Conservation (phyloP, 345 rosid species). For the Hibiscus trionum region DNA sequence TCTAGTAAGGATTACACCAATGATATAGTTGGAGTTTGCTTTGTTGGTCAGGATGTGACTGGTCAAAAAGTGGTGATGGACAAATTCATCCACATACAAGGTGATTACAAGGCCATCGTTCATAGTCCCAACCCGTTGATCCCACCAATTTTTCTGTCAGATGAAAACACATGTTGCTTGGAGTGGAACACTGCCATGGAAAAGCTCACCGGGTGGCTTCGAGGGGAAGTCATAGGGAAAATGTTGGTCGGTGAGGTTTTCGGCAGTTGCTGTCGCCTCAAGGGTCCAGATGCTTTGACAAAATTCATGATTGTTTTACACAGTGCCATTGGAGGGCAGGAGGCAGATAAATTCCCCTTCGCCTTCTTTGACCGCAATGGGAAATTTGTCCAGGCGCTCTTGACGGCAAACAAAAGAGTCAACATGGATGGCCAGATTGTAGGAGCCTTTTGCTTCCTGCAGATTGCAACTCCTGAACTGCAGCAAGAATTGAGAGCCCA, state of each 20-base stretch:
- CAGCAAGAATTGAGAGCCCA: constrained; percentile 75
- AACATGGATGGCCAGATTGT: constrained; percentile 59
- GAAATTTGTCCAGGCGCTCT: constrained; percentile 64
- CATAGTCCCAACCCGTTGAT: constrained; percentile 69
- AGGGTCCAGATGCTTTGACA: constrained; percentile 64
- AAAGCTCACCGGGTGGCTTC: constrained; percentile 77
- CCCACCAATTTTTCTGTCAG: constrained; percentile 95
- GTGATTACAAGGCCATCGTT: constrained; percentile 12
- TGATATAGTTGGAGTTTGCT: constrained; percentile 93
- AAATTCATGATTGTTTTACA: constrained; percentile 89
- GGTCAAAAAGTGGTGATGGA: constrained; percentile 92
- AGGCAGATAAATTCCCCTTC: constrained; percentile 69
- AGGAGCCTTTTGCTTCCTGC: constrained; percentile 97
- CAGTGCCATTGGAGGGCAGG: constrained; percentile 82
- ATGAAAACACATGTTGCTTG: constrained; percentile 78
- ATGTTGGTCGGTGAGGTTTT: constrained; percentile 91
- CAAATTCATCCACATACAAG: constrained; percentile 37
- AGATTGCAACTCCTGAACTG: constrained; percentile 87
- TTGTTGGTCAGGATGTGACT: constrained; percentile 90
- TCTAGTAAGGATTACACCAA: constrained; percentile 82
- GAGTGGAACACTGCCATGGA: constrained; percentile 99
- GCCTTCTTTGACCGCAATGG: constrained; percentile 71
- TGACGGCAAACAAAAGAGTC: constrained; percentile 82
- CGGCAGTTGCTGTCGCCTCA: constrained; percentile 79
- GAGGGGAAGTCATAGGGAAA: constrained; percentile 69